These are phyloP conservation scores for Cynara cardunculus DNA, from an alignment of 129 eudicot genomes.

Conservation along the genomic window DNA sequence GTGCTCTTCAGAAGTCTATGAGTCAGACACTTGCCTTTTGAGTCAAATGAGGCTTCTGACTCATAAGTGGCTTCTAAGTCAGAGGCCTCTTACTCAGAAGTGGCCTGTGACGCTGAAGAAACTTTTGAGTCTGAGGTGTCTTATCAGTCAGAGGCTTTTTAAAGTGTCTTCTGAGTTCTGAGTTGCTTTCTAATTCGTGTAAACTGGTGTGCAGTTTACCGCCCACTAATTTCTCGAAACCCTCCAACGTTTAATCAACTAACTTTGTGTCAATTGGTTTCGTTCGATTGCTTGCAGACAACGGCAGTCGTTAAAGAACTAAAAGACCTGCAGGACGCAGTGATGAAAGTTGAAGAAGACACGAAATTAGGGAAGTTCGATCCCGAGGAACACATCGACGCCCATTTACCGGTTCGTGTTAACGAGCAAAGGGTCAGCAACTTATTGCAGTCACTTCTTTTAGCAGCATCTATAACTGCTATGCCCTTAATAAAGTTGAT, in stretches of 20 bases:
- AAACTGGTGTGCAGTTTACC: too few relatives aligned
- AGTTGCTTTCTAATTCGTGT: too few relatives aligned
- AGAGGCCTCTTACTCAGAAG: too few relatives aligned
- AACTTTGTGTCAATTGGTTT: background rate
- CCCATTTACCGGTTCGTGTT: slow-evolving; percentile 68
- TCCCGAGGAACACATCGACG: slow-evolving; percentile 60
- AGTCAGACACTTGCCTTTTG: too few relatives aligned
- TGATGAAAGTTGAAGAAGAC: slow-evolving; percentile 44
- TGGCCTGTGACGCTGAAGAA: too few relatives aligned
- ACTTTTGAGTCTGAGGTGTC: too few relatives aligned
- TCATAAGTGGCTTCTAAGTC: too few relatives aligned
- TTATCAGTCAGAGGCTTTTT: too few relatives aligned
- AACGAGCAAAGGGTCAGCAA: slow-evolving; percentile 86
- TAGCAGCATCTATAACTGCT: slow-evolving; percentile 48
- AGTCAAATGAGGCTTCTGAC: too few relatives aligned
- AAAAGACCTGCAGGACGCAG: slow-evolving; percentile 58
- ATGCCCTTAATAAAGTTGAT: slow-evolving; percentile 51
- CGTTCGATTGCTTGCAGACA: slow-evolving; percentile 32
- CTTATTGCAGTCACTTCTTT: slow-evolving; percentile 61
- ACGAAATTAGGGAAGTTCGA: slow-evolving; percentile 26
- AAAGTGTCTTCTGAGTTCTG: too few relatives aligned
- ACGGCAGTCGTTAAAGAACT: slow-evolving; percentile 42
- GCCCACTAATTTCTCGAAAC: background rate
- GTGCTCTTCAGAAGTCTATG: too few relatives aligned
- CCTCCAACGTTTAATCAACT: background rate